phyloP scores from a whole-genome alignment of 2,329 filamentous ascomycete genomes.

The Phyllosticta paracitricarpa region DNA sequence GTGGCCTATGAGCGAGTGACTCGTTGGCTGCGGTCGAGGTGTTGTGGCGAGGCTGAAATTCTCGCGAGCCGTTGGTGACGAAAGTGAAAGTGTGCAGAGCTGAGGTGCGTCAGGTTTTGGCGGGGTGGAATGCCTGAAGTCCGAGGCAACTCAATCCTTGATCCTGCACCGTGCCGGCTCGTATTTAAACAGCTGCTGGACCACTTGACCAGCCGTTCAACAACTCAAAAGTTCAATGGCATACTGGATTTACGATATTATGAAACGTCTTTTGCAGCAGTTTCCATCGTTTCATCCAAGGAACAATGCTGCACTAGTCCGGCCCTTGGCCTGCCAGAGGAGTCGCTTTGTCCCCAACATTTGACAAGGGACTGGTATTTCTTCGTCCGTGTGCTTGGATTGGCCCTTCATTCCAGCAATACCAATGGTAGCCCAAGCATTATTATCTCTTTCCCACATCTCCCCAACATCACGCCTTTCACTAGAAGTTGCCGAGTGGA shows the following conservation, averaged over 20 bases:
- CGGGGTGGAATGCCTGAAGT: neutral
- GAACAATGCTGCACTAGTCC: no score
- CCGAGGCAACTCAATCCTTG: neutral
- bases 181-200: neutral
- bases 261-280: no score
- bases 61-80: constrained; percentile 8
- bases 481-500: neutral
- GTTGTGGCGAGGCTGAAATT: constrained; percentile 9
- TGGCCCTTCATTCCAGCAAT: no score
- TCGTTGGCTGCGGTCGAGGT: neutral
- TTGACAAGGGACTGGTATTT: no score
- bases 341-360: no score
- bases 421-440: no score
- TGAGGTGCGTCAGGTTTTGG: neutral
- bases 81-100: neutral
- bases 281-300: no score
- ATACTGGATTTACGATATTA: no score
- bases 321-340: no score
- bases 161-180: neutral
- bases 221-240: no score
- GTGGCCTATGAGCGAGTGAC: neutral
- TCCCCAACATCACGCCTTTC: neutral
- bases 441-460: neutral
- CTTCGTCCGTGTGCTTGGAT: no score
- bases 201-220: no score